A percentile compares a stretch with the other conserved stretches of the same genome.
phyloP scores from a whole-genome alignment of 345 rosid species.

The Luvunga scandens region DNA sequence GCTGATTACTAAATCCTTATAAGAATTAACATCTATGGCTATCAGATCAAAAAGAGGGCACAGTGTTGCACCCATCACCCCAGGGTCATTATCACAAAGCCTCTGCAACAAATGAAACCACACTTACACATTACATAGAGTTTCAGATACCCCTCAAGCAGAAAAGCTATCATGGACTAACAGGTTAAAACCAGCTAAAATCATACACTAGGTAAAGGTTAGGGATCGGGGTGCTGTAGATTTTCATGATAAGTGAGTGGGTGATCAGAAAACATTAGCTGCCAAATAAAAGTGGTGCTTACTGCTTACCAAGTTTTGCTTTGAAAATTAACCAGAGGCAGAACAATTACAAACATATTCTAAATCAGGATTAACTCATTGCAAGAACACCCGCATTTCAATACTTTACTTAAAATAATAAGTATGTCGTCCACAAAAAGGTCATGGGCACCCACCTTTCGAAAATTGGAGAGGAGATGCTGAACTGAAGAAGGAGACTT shows the following conservation, averaged over 20 bases:
- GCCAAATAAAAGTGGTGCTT: not conserved
- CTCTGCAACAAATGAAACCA: conserved; percentile 42
- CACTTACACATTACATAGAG: not conserved
- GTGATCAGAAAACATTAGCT: not conserved
- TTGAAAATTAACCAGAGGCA: too few relatives aligned
- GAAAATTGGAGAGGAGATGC: conserved; percentile 82
- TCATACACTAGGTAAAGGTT: not conserved
- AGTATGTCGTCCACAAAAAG: not conserved
- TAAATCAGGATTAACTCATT: not conserved
- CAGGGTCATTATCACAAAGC: conserved; percentile 92
- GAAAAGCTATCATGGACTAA: not conserved
- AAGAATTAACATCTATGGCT: conserved; percentile 60
- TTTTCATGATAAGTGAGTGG: not conserved
- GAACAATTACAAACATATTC: too few relatives aligned
- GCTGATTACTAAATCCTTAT: conserved; percentile 84
- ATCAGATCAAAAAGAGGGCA: conserved; percentile 92
- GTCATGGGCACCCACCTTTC: conserved; percentile 47
- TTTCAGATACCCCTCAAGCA: not conserved
- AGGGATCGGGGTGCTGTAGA: not conserved
- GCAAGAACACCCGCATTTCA: not conserved
- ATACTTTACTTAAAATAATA: not conserved
- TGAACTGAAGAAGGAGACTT: conserved; percentile 92
- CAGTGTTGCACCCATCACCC: conserved; percentile 98
- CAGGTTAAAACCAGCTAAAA: not conserved
- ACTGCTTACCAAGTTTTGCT: too few relatives aligned